Conservation (phyloP, 768 basidiomycete species). For the Trametes cubensis region DNA sequence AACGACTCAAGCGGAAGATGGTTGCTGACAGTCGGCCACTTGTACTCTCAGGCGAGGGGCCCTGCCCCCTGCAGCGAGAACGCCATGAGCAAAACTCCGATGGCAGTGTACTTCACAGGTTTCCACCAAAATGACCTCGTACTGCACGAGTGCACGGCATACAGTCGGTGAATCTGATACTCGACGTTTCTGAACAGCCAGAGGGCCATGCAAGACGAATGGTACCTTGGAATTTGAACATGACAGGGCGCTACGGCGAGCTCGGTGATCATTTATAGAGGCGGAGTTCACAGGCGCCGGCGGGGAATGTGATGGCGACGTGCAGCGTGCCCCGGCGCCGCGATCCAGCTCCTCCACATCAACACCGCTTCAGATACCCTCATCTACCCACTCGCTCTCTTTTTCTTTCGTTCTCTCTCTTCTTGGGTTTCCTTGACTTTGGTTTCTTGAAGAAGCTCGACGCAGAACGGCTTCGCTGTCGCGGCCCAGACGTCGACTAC, state of each 20-base stretch:
- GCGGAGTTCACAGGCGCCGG: no score
- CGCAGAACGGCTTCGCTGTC: no score
- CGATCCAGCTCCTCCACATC: neutral
- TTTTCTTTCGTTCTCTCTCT: neutral
- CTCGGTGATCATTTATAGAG: slow-evolving; percentile 1
- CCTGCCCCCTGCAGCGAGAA: no score
- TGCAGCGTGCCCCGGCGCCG: neutral
- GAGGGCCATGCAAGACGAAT: neutral
- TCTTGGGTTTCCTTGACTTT: neutral
- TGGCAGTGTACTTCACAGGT: no score
- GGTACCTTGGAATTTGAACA: neutral
- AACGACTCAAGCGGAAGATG: no score
- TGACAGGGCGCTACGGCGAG: neutral
- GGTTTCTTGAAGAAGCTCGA: neutral
- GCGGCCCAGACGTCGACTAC: neutral
- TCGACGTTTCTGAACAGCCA: no score
- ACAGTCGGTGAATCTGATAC: no score
- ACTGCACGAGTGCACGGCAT: no score
- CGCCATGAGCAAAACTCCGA: no score
- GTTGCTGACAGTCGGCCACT: no score
- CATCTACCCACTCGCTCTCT: neutral
- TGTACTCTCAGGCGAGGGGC: no score
- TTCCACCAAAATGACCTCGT: no score
- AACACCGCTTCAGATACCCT: slow-evolving; percentile 1
- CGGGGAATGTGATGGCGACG: slow-evolving; percentile 11